A percentile compares a stretch with the other conserved stretches of the same genome.
Evolutionary conservation across 1,284 basidiomycete genomes (phyloP).

Genomic region (Chondrostereum purpureum): DNA sequence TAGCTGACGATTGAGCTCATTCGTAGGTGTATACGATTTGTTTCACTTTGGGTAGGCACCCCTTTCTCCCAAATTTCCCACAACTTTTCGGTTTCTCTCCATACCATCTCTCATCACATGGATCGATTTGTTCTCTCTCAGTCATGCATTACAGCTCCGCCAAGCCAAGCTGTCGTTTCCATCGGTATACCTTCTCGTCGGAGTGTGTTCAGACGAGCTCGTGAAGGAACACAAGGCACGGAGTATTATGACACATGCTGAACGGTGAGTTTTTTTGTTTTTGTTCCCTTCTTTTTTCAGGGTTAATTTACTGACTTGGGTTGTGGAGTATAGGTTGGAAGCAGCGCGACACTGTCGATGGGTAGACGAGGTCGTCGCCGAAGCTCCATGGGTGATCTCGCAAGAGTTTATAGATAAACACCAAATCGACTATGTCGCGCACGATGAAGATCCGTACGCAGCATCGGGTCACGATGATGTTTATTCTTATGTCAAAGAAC

Average conservation of each 20-base stretch:
- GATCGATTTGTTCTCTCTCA: constrained; percentile 22
- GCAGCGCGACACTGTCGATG: constrained; percentile 90
- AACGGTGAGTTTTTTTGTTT: constrained; percentile 47
- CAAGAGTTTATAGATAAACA: constrained; percentile 78
- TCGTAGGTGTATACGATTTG: constrained; percentile 84
- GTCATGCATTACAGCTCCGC: constrained; percentile 88
- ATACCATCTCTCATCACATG: constrained; percentile 12
- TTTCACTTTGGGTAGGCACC: constrained; percentile 86
- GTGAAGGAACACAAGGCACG: constrained; percentile 73
- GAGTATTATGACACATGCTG: constrained; percentile 81
- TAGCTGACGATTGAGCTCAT: constrained; percentile 12
- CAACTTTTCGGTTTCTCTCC: no score
- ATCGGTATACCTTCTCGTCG: constrained; percentile 82
- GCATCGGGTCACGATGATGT: constrained; percentile 77
- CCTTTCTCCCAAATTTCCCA: constrained; percentile 9
- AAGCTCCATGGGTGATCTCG: constrained; percentile 90
- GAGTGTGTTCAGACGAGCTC: constrained; percentile 82
- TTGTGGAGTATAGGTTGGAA: constrained; percentile 61
- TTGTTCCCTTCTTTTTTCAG: constrained; percentile 6
- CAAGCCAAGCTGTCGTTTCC: constrained; percentile 94
- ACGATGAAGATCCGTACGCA: constrained; percentile 86
- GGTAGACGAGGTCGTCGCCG: constrained; percentile 95
- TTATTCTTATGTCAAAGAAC: constrained; percentile 76
- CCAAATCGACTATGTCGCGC: constrained; percentile 94
- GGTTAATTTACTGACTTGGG: no score